These are phyloP conservation scores for Oidiodendron maius DNA, from an alignment of 495 filamentous ascomycete species.

Conservation along the genomic window DNA sequence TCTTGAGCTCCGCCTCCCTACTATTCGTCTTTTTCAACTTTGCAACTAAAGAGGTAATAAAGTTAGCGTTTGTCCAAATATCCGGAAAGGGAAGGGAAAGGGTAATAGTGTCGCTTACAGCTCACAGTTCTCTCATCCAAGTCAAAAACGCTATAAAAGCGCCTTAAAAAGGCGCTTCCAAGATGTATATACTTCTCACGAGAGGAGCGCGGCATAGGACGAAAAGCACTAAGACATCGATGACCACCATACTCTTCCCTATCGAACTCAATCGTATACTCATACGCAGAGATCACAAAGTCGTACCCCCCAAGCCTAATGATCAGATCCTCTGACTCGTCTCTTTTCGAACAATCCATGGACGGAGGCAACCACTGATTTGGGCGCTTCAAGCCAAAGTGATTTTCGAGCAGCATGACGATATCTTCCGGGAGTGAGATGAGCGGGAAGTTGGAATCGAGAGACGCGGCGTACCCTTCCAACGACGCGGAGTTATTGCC, in stretches of 20 bases:
- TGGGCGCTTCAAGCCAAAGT: neutral
- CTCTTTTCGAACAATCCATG: conserved; percentile 1
- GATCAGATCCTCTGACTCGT: neutral
- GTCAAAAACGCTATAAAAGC: conserved; percentile 10
- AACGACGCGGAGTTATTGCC: neutral
- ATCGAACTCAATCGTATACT: conserved; percentile 6
- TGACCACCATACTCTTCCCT: neutral
- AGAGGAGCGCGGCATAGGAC: neutral
- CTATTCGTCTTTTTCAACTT: neutral
- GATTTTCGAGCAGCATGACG: neutral
- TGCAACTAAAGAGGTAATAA: neutral
- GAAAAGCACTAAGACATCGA: conserved; percentile 2
- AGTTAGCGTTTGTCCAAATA: neutral
- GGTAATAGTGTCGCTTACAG: conserved; percentile 8
- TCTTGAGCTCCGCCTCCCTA: neutral
- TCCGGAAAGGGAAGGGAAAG: neutral
- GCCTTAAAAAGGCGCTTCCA: conserved; percentile 4
- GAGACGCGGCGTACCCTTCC: neutral
- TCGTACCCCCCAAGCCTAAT: conserved; percentile 4
- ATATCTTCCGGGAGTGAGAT: conserved; percentile 4
- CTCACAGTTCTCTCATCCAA: conserved; percentile 7
- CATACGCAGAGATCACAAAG: conserved; percentile 4
- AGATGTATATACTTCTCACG: neutral
- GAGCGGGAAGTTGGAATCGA: conserved; percentile 1
- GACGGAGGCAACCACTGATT: neutral